A percentile compares a stretch with the other conserved stretches of the same genome.
Conservation (phyloP, 805 yeast genomes). For the Spathaspora arborariae region DNA sequence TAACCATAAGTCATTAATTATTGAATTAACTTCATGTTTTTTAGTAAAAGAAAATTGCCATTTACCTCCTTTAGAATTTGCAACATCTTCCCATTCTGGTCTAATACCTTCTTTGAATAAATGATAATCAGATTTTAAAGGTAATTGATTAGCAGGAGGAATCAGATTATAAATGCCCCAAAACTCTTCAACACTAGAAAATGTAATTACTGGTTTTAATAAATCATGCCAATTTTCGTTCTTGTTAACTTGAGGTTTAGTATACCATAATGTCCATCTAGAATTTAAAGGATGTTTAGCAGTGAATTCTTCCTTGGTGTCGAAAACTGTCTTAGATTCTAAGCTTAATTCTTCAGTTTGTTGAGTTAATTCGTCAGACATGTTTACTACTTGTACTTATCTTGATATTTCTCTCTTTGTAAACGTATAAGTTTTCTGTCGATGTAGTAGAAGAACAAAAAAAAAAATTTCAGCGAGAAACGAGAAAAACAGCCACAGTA, state of each 20-base stretch:
- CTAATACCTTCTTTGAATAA: conserved; percentile 89
- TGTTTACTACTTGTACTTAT: conserved; percentile 10
- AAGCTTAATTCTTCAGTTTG: conserved; percentile 43
- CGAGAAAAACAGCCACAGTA: not conserved
- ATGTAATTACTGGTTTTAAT: conserved; percentile 87
- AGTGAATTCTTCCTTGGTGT: conserved; percentile 58
- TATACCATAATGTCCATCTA: conserved; percentile 96
- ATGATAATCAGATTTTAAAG: conserved; percentile 90
- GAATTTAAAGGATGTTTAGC: conserved; percentile 87
- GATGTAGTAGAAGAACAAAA: not conserved
- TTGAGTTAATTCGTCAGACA: conserved; percentile 44
- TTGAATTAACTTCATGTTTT: conserved; percentile 52
- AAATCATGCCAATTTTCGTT: conserved; percentile 89
- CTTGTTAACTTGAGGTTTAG: conserved; percentile 80
- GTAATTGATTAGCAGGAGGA: conserved; percentile 88
- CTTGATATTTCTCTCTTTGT: not conserved
- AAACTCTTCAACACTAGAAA: conserved; percentile 94
- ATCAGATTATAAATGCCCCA: conserved; percentile 97
- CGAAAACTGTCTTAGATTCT: conserved; percentile 47
- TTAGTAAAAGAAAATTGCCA: conserved; percentile 74
- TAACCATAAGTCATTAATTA: conserved; percentile 89
- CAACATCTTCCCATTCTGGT: conserved; percentile 98
- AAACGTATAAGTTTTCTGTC: not conserved
- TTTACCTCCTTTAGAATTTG: conserved; percentile 88
- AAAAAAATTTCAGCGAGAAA: not conserved